A percentile compares a stretch with the other conserved stretches of the same genome.
phyloP scores from a whole-genome alignment of 2,329 filamentous ascomycete species.

The Sporothrix globosa region DNA sequence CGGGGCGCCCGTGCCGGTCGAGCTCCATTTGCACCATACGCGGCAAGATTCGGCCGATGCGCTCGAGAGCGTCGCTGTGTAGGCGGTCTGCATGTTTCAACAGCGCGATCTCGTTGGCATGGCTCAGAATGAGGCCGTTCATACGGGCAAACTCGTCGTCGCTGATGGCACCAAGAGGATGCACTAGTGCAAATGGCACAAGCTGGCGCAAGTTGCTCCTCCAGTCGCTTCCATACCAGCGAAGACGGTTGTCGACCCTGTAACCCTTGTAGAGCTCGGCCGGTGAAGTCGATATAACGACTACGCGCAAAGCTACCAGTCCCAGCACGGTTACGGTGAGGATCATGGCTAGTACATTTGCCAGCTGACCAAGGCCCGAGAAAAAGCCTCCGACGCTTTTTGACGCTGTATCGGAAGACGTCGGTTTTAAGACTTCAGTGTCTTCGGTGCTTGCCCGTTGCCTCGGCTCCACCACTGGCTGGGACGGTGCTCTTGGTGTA shows the following conservation, averaged over 20 bases:
- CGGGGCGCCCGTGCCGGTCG: constrained; percentile 54
- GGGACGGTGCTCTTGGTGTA: background rate
- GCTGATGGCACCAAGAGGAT: constrained; percentile 37
- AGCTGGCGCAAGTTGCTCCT: constrained; percentile 37
- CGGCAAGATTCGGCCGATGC: constrained; percentile 58
- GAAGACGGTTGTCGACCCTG: constrained; percentile 37
- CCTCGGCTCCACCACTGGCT: background rate
- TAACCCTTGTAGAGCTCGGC: constrained; percentile 36
- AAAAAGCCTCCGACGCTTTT: background rate
- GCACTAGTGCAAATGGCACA: constrained; percentile 36
- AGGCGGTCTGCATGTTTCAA: constrained; percentile 42
- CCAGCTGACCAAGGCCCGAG: constrained; percentile 5
- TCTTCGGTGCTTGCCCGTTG: background rate
- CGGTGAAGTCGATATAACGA: constrained; percentile 34
- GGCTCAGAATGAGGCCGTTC: constrained; percentile 38
- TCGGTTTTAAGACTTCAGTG: background rate
- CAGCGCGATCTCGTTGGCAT: constrained; percentile 38
- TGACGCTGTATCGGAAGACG: background rate
- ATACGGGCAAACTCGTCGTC: constrained; percentile 37
- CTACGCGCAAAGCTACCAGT: constrained; percentile 32
- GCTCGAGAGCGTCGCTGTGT: constrained; percentile 47
- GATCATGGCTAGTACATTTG: constrained; percentile 29
- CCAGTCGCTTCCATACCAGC: constrained; percentile 38
- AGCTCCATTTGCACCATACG: constrained; percentile 59
- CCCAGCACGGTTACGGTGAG: constrained; percentile 34